These are phyloP conservation scores for Dactylellina drechsleri DNA, from an alignment of 2,329 filamentous ascomycete species.

Conservation along the genomic window DNA sequence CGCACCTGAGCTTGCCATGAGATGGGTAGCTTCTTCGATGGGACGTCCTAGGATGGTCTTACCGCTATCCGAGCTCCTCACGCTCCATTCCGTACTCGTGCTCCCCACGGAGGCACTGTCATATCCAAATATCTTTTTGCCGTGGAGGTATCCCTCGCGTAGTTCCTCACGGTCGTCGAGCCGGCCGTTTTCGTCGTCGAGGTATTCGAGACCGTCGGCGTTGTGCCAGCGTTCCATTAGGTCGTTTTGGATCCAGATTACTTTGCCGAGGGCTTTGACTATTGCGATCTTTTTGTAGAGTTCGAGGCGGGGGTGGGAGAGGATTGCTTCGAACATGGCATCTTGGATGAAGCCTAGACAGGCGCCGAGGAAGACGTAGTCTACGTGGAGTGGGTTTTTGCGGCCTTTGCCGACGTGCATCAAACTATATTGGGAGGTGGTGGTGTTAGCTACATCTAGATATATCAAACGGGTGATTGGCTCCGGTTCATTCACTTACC, in stretches of 20 bases:
- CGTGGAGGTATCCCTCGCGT: constrained; percentile 72
- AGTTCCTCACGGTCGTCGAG: constrained; percentile 63
- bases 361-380: constrained; percentile 80
- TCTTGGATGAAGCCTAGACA: constrained; percentile 81
- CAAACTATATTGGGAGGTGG: constrained; percentile 9
- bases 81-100: constrained; percentile 45
- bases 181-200: constrained; percentile 60
- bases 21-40: constrained; percentile 52
- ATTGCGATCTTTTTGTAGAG: constrained; percentile 76
- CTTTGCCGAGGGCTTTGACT: constrained; percentile 79
- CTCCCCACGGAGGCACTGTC: constrained; percentile 61
- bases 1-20: constrained; percentile 45
- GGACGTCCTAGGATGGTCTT: constrained; percentile 48
- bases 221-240: constrained; percentile 86
- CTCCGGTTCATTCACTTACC: constrained; percentile 61
- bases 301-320: constrained; percentile 74
- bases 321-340: constrained; percentile 78
- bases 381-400: constrained; percentile 77
- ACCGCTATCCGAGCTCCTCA: constrained; percentile 40
- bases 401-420: constrained; percentile 70
- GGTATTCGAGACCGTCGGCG: constrained; percentile 72
- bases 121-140: constrained; percentile 69
- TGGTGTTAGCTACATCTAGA: no score
- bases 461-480: no score
- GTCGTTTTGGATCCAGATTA: constrained; percentile 90